These are phyloP conservation scores for Cichorium intybus DNA, from an alignment of 140 eudicot species.

Conservation along the genomic window DNA sequence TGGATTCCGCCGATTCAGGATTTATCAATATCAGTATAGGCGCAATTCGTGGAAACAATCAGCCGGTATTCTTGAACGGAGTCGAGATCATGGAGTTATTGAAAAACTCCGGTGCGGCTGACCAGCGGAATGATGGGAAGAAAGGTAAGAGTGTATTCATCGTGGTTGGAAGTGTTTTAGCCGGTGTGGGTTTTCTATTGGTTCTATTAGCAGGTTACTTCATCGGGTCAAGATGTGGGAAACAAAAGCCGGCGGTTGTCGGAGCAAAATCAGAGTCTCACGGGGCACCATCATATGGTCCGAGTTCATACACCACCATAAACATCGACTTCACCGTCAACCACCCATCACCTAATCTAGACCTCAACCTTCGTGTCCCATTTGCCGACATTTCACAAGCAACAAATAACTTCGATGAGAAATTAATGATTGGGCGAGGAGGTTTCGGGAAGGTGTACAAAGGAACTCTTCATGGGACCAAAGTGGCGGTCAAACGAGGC, in stretches of 20 bases:
- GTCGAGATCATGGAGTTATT: conserved; percentile 50
- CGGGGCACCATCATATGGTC: conserved; percentile 22
- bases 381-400: conserved; percentile 40
- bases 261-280: conserved; percentile 14
- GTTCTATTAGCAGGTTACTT: conserved; percentile 24
- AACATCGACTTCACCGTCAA: conserved; percentile 23
- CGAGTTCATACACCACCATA: conserved; percentile 31
- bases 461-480: conserved; percentile 44
- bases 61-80: conserved; percentile 45
- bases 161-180: conserved; percentile 36
- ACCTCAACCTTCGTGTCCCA: conserved; percentile 48
- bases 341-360: conserved; percentile 28
- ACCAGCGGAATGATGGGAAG: background rate
- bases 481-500: conserved; percentile 53
- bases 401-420: conserved; percentile 39
- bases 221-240: conserved; percentile 18
- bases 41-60: background rate
- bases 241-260: conserved; percentile 15
- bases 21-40: conserved; percentile 43
- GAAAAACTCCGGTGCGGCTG: background rate
- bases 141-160: background rate
- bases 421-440: conserved; percentile 47
- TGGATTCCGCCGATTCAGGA: conserved; percentile 33
- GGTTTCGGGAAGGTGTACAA: conserved; percentile 66
- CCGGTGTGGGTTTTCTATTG: conserved; percentile 30